Conservation (phyloP, 441 rosid genomes). For the Flueggea neowawraea region DNA sequence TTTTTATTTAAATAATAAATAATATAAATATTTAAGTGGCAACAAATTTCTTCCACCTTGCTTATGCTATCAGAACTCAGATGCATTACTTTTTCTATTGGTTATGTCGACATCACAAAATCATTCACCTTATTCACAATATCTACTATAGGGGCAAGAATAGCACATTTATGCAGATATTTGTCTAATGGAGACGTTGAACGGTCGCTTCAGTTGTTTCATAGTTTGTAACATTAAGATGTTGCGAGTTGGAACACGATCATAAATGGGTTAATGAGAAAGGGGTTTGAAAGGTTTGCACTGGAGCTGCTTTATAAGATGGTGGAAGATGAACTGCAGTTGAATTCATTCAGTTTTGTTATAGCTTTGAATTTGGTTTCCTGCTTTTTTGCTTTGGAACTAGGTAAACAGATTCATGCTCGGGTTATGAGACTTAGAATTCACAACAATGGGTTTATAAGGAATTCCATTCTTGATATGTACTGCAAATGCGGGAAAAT, state of each 20-base stretch:
- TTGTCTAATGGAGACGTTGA: conserved; percentile 31
- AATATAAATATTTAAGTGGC: too few species aligned
- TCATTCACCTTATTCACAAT: too few species aligned
- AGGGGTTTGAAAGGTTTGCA: conserved; percentile 15
- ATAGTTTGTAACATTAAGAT: conserved; percentile 16
- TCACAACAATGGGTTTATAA: conserved; percentile 12
- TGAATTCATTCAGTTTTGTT: conserved; percentile 21
- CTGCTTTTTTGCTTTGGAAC: conserved; percentile 8
- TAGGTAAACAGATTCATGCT: conserved; percentile 25
- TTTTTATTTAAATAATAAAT: too few species aligned
- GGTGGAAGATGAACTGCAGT: conserved; percentile 25
- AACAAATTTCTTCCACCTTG: too few species aligned
- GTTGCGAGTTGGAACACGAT: conserved; percentile 26
- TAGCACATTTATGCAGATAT: too few species aligned
- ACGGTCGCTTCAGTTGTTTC: conserved; percentile 35
- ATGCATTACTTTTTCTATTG: too few species aligned
- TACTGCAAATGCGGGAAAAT: conserved; percentile 26
- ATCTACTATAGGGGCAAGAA: too few species aligned
- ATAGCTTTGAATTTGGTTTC: conserved; percentile 26
- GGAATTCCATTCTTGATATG: conserved; percentile 26
- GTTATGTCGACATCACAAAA: too few species aligned
- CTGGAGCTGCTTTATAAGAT: conserved; percentile 20
- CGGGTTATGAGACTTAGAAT: conserved; percentile 12
- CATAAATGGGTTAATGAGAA: conserved; percentile 18
- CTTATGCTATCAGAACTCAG: too few species aligned